These are phyloP conservation scores for Coemansia javaensis DNA, from an alignment of 192 early-diverging fungal genomes.

Conservation along the genomic window DNA sequence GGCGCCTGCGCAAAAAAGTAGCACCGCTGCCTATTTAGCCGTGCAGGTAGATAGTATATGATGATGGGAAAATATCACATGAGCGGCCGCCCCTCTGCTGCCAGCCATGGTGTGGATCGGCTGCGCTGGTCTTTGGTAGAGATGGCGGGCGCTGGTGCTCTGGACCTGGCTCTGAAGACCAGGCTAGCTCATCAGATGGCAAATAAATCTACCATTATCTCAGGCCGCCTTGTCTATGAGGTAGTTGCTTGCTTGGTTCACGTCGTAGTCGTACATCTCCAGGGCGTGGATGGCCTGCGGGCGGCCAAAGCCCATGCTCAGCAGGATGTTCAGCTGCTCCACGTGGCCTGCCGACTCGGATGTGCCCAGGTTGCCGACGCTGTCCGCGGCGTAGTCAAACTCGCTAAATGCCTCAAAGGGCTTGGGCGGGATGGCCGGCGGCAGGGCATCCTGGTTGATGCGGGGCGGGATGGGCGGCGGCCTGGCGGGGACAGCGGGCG, in stretches of 20 bases:
- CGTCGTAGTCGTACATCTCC: constrained; percentile 66
- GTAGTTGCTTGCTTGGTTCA: constrained; percentile 70
- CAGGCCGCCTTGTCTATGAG: constrained; percentile 55
- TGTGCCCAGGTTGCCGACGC: constrained; percentile 5
- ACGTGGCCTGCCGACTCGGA: constrained; percentile 24
- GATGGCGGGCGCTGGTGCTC: too few species aligned
- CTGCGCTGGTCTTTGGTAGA: too few species aligned
- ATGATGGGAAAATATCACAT: too few species aligned
- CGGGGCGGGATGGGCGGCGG: constrained; percentile 14
- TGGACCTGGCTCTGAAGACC: too few species aligned
- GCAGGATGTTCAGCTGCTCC: constrained; percentile 53
- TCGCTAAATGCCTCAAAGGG: constrained; percentile 45
- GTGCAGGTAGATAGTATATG: too few species aligned
- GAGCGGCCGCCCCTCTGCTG: too few species aligned
- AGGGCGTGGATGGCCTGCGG: constrained; percentile 65
- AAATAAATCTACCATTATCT: too few species aligned
- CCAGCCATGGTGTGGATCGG: too few species aligned
- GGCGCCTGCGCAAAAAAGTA: too few species aligned
- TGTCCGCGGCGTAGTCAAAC: constrained; percentile 40
- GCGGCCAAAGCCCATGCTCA: constrained; percentile 69
- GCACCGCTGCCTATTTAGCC: too few species aligned
- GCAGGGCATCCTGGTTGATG: constrained; percentile 5
- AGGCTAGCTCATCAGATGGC: too few species aligned
- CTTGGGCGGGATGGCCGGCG: constrained; percentile 43
- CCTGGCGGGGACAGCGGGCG: neutral